These are phyloP conservation scores for Boletus tomentosulus DNA, from an alignment of 768 basidiomycete genomes.

Conservation along the genomic window DNA sequence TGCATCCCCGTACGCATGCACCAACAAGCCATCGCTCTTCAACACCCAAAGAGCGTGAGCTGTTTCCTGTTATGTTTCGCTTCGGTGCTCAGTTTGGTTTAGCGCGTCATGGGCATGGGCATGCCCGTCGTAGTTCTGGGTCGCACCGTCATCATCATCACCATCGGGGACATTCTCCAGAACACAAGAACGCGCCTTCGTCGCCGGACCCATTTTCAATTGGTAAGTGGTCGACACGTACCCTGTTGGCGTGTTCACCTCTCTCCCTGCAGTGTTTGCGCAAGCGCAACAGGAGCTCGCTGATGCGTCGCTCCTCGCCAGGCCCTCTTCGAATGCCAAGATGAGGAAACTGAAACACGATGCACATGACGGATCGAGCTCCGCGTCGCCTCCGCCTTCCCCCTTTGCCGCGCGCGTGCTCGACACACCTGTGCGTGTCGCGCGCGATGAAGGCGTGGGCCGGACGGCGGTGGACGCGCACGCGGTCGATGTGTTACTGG, in stretches of 20 bases:
- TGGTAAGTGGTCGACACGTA: conserved; percentile 8
- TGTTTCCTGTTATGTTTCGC: neutral
- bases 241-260: neutral
- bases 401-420: neutral
- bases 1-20: neutral
- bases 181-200: neutral
- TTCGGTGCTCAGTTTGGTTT: neutral
- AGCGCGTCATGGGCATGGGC: conserved; percentile 6
- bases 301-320: neutral
- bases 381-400: neutral
- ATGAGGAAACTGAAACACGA: neutral
- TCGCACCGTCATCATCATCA: conserved; percentile 5
- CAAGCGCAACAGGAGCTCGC: conserved; percentile 7
- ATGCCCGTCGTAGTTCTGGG: conserved; percentile 10
- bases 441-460: neutral
- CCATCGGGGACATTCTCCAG: conserved; percentile 3
- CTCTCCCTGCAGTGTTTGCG: conserved; percentile 19
- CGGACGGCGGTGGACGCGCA: conserved; percentile 1
- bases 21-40: neutral
- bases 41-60: conserved; percentile 16
- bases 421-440: conserved; percentile 12
- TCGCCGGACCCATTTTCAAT: conserved; percentile 21
- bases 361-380: neutral
- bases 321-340: neutral
- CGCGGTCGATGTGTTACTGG: conserved; percentile 14